These are phyloP conservation scores for Begonia fuchsioides DNA, from an alignment of 306 rosid species.

Conservation along the genomic window DNA sequence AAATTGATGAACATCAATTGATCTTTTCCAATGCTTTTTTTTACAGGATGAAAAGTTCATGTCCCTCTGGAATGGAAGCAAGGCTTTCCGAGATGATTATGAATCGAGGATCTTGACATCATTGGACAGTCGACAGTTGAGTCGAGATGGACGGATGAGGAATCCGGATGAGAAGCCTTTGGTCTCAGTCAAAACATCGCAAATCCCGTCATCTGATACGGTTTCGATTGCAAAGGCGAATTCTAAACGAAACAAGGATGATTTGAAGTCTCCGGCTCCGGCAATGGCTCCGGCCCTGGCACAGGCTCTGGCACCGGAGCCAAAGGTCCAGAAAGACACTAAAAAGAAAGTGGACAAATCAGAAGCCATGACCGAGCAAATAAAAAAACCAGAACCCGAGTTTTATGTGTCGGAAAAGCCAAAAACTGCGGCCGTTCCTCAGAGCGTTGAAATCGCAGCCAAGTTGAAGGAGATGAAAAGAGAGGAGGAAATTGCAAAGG, in stretches of 20 bases:
- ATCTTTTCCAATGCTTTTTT: neutral
- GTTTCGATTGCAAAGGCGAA: conserved; percentile 26
- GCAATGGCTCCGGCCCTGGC: conserved; percentile 22
- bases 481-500: conserved; percentile 76
- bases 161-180: conserved; percentile 83
- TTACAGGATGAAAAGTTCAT: conserved; percentile 70
- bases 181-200: conserved; percentile 25
- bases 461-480: conserved; percentile 75
- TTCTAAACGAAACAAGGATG: conserved; percentile 56
- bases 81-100: conserved; percentile 70
- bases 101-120: conserved; percentile 69
- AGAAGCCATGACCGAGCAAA: conserved; percentile 22
- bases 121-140: conserved; percentile 62
- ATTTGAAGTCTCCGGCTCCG: conserved; percentile 34
- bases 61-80: conserved; percentile 66
- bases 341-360: conserved; percentile 30
- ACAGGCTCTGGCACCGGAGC: conserved; percentile 20
- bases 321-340: conserved; percentile 49
- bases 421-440: conserved; percentile 22
- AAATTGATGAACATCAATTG: neutral
- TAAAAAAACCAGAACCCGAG: conserved; percentile 27
- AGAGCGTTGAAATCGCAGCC: conserved; percentile 36
- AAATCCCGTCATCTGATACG: conserved; percentile 18
- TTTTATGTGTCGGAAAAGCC: conserved; percentile 33
- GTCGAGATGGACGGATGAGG: conserved; percentile 91